Conservation (phyloP, 305 asterid genomes). For the Fraxinus angustifolia region DNA sequence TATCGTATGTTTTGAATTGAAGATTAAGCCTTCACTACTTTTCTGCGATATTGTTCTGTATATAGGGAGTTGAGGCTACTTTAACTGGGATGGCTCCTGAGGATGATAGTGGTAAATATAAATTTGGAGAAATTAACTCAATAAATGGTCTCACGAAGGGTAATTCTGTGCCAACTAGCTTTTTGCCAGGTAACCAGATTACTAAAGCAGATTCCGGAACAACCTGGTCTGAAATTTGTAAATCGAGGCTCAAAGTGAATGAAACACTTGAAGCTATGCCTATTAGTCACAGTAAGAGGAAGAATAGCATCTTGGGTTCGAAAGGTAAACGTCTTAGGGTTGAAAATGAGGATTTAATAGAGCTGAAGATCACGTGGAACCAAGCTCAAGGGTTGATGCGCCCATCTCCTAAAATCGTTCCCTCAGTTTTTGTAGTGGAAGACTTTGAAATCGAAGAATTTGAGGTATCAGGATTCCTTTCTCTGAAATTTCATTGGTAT, state of each 20-base stretch:
- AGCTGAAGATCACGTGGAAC: conserved; percentile 69
- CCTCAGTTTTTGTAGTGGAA: conserved; percentile 52
- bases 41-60: conserved; percentile 20
- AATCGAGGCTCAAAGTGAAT: conserved; percentile 36
- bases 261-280: conserved; percentile 46
- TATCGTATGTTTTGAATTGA: background rate
- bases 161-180: conserved; percentile 31
- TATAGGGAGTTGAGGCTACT: conserved; percentile 61
- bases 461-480: conserved; percentile 37
- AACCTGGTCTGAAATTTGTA: conserved; percentile 31
- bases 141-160: conserved; percentile 36
- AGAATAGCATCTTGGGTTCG: conserved; percentile 50
- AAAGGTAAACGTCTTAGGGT: conserved; percentile 62
- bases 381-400: conserved; percentile 89
- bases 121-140: conserved; percentile 27
- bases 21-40: conserved; percentile 10
- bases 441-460: conserved; percentile 89
- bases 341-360: conserved; percentile 54
- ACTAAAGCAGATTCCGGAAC: conserved; percentile 32
- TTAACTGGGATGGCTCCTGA: conserved; percentile 36
- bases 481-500: conserved; percentile 8
- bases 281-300: conserved; percentile 49
- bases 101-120: conserved; percentile 37
- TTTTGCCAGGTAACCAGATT: conserved; percentile 25
- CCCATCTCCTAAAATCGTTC: conserved; percentile 49